phyloP scores from a whole-genome alignment of 164 flowering plant species.

The Amborella trichopoda region DNA sequence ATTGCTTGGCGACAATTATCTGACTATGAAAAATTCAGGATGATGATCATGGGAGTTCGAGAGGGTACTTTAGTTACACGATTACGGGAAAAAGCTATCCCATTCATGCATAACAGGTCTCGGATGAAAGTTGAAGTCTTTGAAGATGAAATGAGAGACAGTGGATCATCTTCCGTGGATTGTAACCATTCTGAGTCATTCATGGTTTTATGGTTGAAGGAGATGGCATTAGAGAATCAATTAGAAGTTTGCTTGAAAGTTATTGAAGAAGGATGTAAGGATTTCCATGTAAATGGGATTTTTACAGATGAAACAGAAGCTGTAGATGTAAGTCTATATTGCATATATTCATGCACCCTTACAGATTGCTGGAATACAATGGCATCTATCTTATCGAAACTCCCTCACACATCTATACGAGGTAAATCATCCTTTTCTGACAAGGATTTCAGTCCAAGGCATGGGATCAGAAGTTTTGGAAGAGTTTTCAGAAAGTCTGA shows the following conservation, averaged over 20 bases:
- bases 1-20: conserved; percentile 62
- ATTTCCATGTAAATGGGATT: conserved; percentile 22
- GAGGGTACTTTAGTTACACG: conserved; percentile 51
- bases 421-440: conserved; percentile 24
- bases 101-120: conserved; percentile 52
- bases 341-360: conserved; percentile 52
- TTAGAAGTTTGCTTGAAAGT: conserved; percentile 59
- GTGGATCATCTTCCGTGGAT: conserved; percentile 10
- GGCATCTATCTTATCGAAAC: conserved; percentile 65
- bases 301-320: conserved; percentile 69
- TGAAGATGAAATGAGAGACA: conserved; percentile 6
- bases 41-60: conserved; percentile 64
- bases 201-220: conserved; percentile 84
- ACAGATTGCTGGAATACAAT: conserved; percentile 78
- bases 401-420: conserved; percentile 37
- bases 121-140: conserved; percentile 7
- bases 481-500: background rate
- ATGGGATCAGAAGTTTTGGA: conserved; percentile 1
- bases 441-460: background rate
- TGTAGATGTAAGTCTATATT: conserved; percentile 58
- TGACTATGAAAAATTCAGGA: conserved; percentile 82
- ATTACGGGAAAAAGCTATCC: conserved; percentile 50
- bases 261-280: conserved; percentile 71
- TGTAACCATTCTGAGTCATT: conserved; percentile 35
- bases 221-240: conserved; percentile 52